Conservation (phyloP, 768 basidiomycete species). For the Pulveroboletus sp. region DNA sequence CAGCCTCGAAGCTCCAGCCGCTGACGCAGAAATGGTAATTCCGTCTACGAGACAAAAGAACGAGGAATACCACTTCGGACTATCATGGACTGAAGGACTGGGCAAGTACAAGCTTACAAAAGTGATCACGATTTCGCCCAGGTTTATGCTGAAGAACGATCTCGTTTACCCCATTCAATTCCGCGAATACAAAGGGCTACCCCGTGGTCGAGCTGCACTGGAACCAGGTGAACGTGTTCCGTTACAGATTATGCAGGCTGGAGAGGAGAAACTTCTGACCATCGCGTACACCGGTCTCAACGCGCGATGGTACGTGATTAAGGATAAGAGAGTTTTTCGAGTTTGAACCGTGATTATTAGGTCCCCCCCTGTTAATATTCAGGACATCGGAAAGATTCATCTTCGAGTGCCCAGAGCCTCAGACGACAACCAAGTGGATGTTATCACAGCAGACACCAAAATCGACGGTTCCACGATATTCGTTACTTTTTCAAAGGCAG, state of each 20-base stretch:
- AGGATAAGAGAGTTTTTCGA: not conserved
- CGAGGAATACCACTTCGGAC: constrained; percentile 73
- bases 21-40: constrained; percentile 80
- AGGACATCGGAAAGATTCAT: constrained; percentile 83
- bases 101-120: constrained; percentile 97
- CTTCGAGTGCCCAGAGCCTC: constrained; percentile 56
- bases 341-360: constrained; percentile 37
- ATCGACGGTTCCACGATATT: constrained; percentile 89
- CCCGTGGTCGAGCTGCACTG: constrained; percentile 56
- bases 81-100: constrained; percentile 91
- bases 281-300: constrained; percentile 84
- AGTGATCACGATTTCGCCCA: constrained; percentile 85
- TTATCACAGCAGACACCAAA: constrained; percentile 74
- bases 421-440: constrained; percentile 38
- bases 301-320: constrained; percentile 62
- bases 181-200: constrained; percentile 78
- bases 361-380: constrained; percentile 89
- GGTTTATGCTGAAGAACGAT: constrained; percentile 87
- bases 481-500: constrained; percentile 60
- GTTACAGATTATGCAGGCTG: constrained; percentile 61
- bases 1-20: constrained; percentile 86
- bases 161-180: constrained; percentile 65
- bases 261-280: constrained; percentile 72
- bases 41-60: constrained; percentile 56
- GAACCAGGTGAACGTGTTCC: constrained; percentile 65